phyloP scores from a whole-genome alignment of 306 rosid genomes.

The Ammopiptanthus mongolicus region DNA sequence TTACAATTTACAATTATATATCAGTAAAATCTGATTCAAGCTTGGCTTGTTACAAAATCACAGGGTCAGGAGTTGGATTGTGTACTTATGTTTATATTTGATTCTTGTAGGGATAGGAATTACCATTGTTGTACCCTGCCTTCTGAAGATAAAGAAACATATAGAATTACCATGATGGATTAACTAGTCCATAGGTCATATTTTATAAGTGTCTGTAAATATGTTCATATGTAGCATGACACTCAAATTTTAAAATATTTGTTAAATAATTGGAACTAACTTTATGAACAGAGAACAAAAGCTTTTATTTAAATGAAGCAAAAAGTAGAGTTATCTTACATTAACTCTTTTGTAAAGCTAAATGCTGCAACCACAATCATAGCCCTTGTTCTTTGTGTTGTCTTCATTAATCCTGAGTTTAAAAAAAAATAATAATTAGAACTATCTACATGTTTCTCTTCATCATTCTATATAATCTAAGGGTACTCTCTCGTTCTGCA shows the following conservation, averaged over 20 bases:
- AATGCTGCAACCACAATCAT: background rate
- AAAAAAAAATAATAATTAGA: background rate
- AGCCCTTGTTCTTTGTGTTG: background rate
- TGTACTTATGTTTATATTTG: background rate
- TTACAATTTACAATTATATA: background rate
- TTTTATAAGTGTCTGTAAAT: background rate
- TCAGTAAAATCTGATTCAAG: background rate
- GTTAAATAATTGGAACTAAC: slow-evolving; percentile 3
- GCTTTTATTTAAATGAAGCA: background rate
- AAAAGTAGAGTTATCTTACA: background rate
- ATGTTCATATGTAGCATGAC: background rate
- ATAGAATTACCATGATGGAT: background rate
- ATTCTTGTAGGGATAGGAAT: background rate
- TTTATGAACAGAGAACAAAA: background rate
- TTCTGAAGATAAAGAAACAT: background rate
- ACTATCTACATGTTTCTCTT: background rate
- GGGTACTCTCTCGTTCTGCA: background rate
- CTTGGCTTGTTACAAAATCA: background rate
- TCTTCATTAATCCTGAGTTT: background rate
- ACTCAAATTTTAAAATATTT: background rate
- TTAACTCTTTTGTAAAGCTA: background rate
- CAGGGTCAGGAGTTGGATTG: background rate
- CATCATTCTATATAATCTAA: slow-evolving; percentile 2
- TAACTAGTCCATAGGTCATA: background rate
- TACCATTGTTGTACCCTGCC: background rate